Evolutionary conservation across 2,329 filamentous ascomycete species (phyloP).

Genomic region (Rhynchosporium agropyri): DNA sequence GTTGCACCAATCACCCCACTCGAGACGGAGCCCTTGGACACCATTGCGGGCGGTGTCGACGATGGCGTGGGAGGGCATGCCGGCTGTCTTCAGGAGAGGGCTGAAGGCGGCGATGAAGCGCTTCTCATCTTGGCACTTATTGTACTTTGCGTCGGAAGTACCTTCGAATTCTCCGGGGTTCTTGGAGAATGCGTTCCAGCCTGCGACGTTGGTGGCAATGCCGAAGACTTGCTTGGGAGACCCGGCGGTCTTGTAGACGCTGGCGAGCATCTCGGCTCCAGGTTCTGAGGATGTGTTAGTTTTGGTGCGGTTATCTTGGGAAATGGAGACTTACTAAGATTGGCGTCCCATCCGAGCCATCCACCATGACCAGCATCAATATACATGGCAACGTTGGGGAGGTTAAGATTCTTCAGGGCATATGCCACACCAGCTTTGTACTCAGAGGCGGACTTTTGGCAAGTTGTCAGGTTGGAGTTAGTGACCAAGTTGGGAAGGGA

Average conservation of each 20-base stretch:
- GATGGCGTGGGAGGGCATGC: conserved; percentile 49
- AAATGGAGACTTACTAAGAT: conserved; percentile 44
- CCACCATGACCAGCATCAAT: conserved; percentile 60
- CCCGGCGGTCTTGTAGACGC: conserved; percentile 54
- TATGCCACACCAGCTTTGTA: conserved; percentile 56
- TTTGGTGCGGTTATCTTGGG: not conserved
- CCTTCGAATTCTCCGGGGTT: conserved; percentile 40
- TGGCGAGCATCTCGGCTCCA: conserved; percentile 51
- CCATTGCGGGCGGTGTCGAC: conserved; percentile 55
- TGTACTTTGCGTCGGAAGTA: conserved; percentile 52
- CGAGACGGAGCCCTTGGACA: conserved; percentile 47
- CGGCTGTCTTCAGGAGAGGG: conserved; percentile 39
- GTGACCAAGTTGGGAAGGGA: conserved; percentile 62
- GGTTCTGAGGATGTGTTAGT: conserved; percentile 35
- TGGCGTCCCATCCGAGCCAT: conserved; percentile 61
- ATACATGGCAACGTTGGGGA: conserved; percentile 61
- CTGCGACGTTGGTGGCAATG: conserved; percentile 60
- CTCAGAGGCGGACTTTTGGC: conserved; percentile 49
- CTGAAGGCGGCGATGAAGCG: conserved; percentile 48
- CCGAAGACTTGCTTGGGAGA: conserved; percentile 55
- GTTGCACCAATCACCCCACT: conserved; percentile 53
- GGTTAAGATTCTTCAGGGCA: conserved; percentile 54
- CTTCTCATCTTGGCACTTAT: conserved; percentile 48
- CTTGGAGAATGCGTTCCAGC: conserved; percentile 52
- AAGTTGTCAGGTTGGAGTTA: conserved; percentile 55